Percentiles rank a stretch among this genome's conserved stretches.
Evolutionary conservation across 1,139 yeast genomes (phyloP).

Genomic region (Saccharomyces pastorianus): DNA sequence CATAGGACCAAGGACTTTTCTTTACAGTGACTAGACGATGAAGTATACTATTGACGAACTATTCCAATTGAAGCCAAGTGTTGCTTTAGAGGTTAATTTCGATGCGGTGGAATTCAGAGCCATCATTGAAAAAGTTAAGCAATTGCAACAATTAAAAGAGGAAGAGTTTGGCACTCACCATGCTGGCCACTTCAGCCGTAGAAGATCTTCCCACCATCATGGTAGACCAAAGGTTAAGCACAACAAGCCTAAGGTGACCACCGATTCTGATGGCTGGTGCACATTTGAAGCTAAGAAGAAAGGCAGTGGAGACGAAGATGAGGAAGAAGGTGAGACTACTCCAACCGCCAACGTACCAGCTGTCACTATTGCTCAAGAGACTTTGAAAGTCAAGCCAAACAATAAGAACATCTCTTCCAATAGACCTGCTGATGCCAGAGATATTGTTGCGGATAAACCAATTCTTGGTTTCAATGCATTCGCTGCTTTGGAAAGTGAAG

Average conservation of each 20-base stretch:
- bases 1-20: not conserved
- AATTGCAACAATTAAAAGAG: constrained; percentile 34
- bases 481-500: constrained; percentile 64
- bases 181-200: constrained; percentile 41
- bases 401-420: constrained; percentile 67
- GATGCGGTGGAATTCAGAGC: constrained; percentile 58
- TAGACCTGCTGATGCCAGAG: constrained; percentile 66
- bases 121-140: constrained; percentile 57
- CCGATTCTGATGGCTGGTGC: constrained; percentile 79
- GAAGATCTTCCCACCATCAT: constrained; percentile 48
- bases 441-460: constrained; percentile 59
- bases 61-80: constrained; percentile 47
- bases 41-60: constrained; percentile 69
- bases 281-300: constrained; percentile 44
- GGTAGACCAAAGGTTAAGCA: constrained; percentile 49
- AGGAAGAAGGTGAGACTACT: constrained; percentile 36
- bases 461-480: constrained; percentile 66
- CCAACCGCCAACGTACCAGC: constrained; percentile 30
- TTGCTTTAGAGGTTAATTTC: constrained; percentile 47
- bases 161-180: constrained; percentile 26
- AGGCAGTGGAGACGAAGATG: constrained; percentile 41
- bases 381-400: constrained; percentile 55
- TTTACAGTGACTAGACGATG: constrained; percentile 33
- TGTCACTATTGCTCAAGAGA: constrained; percentile 25
- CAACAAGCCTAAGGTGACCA: constrained; percentile 44